phyloP scores from a whole-genome alignment of 2,329 filamentous ascomycete genomes.

The Hymenoscyphus infarciens region DNA sequence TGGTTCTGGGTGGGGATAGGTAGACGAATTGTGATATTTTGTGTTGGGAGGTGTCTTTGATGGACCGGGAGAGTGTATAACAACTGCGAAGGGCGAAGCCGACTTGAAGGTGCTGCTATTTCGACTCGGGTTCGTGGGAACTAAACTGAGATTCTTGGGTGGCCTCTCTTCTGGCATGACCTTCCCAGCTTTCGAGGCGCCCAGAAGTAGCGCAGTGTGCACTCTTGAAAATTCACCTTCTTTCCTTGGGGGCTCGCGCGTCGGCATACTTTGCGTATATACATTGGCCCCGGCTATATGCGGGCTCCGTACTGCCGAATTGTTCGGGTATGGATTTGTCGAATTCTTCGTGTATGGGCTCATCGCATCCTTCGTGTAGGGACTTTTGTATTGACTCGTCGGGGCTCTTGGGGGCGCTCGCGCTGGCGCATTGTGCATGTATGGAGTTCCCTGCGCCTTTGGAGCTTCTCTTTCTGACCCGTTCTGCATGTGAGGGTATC shows the following conservation, averaged over 20 bases:
- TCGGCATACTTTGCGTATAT: background rate
- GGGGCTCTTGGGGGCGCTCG: background rate
- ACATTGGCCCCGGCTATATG: background rate
- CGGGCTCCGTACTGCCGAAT: background rate
- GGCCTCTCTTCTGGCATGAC: background rate
- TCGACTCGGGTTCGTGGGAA: background rate
- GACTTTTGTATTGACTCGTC: background rate
- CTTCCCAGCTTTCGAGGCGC: background rate
- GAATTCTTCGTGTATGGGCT: no score
- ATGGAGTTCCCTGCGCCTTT: background rate
- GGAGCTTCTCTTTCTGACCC: background rate
- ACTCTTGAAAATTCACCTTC: background rate
- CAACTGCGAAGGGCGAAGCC: constrained; percentile 5
- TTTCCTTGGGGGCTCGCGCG: background rate
- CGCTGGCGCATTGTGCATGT: background rate
- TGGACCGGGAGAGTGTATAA: constrained; percentile 4
- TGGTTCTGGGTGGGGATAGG: background rate
- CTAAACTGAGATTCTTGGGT: background rate
- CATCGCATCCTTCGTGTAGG: background rate
- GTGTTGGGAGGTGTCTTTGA: background rate
- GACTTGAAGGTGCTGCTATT: background rate
- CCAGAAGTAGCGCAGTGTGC: background rate
- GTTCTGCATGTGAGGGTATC: background rate
- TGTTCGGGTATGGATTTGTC: no score
- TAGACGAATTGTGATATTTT: background rate